Evolutionary conservation across 2,329 filamentous ascomycete genomes (phyloP).

Genomic region (Harringtonia aguacate): DNA sequence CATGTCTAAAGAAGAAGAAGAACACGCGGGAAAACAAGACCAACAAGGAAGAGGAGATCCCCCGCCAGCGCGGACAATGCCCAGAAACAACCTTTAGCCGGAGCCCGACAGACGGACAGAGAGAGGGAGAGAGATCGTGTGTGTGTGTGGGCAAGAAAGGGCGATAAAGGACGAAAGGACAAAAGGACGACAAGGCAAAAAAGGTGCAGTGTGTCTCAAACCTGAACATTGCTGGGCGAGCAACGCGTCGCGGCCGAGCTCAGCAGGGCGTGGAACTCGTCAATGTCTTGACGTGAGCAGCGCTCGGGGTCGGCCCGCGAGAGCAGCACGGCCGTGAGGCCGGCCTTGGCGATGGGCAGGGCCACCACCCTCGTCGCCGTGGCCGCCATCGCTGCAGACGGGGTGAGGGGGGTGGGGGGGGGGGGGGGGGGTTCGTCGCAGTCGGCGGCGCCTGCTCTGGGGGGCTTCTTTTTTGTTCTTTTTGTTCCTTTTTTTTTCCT

Average conservation of each 20-base stretch:
- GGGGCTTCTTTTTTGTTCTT: too few species aligned
- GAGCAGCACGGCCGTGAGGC: slow-evolving; percentile 63
- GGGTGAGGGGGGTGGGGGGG: not conserved
- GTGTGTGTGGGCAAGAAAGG: too few species aligned
- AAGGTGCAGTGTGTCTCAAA: slow-evolving; percentile 41
- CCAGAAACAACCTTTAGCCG: slow-evolving; percentile 25
- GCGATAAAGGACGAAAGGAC: slow-evolving; percentile 9
- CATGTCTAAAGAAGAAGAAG: slow-evolving; percentile 52
- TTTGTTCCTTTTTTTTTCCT: too few species aligned
- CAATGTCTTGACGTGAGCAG: slow-evolving; percentile 57
- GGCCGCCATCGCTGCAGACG: slow-evolving; percentile 1
- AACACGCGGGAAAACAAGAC: slow-evolving; percentile 11
- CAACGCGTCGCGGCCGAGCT: slow-evolving; percentile 57
- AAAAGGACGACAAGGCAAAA: slow-evolving; percentile 11
- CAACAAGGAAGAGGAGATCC: slow-evolving; percentile 12
- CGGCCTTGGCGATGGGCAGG: slow-evolving; percentile 67
- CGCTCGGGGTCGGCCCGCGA: slow-evolving; percentile 58
- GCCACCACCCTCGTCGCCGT: slow-evolving; percentile 53
- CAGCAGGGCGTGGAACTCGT: slow-evolving; percentile 56
- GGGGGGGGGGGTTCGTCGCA: not conserved
- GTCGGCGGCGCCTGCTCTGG: too few species aligned
- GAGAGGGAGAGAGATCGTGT: slow-evolving; percentile 13
- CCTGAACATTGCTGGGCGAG: slow-evolving; percentile 76
- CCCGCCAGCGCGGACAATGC: not conserved
- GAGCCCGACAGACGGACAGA: slow-evolving; percentile 9